phyloP scores from a whole-genome alignment of 2,329 filamentous ascomycete species.

The Juglanconis juglandina region DNA sequence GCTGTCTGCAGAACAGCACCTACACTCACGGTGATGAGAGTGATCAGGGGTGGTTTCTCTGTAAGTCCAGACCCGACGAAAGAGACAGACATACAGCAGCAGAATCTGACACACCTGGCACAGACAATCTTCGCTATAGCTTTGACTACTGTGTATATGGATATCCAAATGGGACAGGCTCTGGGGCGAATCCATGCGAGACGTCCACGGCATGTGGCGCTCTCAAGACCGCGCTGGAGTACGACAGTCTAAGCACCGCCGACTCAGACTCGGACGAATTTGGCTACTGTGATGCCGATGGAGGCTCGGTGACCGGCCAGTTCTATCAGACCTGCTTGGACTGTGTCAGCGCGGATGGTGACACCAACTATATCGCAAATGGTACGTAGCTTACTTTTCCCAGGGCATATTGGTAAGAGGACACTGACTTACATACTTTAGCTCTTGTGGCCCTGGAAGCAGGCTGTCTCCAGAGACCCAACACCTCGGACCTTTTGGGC shows the following conservation, averaged over 20 bases:
- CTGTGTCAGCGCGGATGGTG: constrained; percentile 42
- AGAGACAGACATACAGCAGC: background rate
- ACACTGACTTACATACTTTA: constrained; percentile 22
- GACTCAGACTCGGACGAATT: background rate
- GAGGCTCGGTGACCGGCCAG: constrained; percentile 31
- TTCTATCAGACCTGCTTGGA: constrained; percentile 39
- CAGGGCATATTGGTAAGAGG: no score
- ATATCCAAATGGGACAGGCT: constrained; percentile 44
- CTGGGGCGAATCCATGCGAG: constrained; percentile 46
- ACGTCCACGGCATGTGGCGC: constrained; percentile 49
- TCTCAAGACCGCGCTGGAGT: constrained; percentile 38
- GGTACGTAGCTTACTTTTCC: constrained; percentile 34
- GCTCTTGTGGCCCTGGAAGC: constrained; percentile 50
- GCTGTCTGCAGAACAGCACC: constrained; percentile 50
- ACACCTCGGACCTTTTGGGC: constrained; percentile 32
- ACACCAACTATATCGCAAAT: constrained; percentile 45
- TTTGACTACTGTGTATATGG: constrained; percentile 52
- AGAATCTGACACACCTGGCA: background rate
- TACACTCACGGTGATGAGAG: constrained; percentile 45
- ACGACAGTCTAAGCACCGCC: constrained; percentile 28
- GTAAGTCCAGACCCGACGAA: constrained; percentile 34
- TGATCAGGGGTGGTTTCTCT: constrained; percentile 55
- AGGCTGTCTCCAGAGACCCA: constrained; percentile 47
- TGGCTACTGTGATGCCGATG: constrained; percentile 29
- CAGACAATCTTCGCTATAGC: constrained; percentile 53